Conservation (phyloP, 257 asterid genomes). For the Nicotiana knightiana region DNA sequence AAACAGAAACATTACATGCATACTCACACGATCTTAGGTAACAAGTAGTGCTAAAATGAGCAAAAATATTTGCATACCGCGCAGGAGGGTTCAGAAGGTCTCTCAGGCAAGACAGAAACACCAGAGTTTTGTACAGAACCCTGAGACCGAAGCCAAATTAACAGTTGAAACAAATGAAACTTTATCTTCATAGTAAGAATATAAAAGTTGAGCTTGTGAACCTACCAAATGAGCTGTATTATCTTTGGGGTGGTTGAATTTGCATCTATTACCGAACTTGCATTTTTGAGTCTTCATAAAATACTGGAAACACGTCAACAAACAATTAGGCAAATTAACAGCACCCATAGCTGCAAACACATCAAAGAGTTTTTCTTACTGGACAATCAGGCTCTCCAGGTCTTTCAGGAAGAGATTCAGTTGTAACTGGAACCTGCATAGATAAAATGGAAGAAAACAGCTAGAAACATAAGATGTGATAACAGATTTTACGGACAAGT, state of each 20-base stretch:
- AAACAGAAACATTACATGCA: conserved; percentile 8
- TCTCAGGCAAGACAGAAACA: conserved; percentile 62
- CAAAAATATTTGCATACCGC: conserved; percentile 52
- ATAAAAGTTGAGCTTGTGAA: conserved; percentile 12
- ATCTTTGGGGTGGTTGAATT: conserved; percentile 90
- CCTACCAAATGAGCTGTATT: conserved; percentile 41
- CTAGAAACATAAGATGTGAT: not conserved
- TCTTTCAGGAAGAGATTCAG: conserved; percentile 83
- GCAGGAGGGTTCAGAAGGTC: conserved; percentile 93
- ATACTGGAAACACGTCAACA: conserved; percentile 42
- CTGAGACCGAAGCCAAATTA: conserved; percentile 44
- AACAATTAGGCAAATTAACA: conserved; percentile 12
- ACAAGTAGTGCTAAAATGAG: conserved; percentile 13
- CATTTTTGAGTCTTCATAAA: conserved; percentile 88
- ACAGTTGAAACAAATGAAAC: conserved; percentile 12
- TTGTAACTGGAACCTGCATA: conserved; percentile 64
- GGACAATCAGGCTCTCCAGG: conserved; percentile 95
- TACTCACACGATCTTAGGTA: not conserved
- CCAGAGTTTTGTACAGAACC: conserved; percentile 46
- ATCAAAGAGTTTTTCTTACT: conserved; percentile 42
- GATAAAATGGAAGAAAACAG: conserved; percentile 12
- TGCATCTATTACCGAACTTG: conserved; percentile 85
- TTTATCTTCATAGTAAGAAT: conserved; percentile 8
- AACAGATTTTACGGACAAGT: not conserved
- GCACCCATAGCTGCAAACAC: conserved; percentile 8